phyloP scores from a whole-genome alignment of 371 early-diverging fungal species.

The Synchytrium microbalum region DNA sequence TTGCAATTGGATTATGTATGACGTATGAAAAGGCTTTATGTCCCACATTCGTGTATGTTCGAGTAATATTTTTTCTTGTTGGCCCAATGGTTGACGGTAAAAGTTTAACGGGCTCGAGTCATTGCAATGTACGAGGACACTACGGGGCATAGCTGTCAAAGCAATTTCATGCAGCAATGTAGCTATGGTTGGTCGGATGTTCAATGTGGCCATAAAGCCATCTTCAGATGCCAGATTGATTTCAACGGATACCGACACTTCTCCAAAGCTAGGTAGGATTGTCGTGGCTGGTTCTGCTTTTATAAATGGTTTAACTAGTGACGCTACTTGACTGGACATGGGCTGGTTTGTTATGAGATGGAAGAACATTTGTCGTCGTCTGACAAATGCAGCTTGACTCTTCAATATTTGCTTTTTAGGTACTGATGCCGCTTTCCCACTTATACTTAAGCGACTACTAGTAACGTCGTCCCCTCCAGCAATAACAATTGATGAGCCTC shows the following conservation, averaged over 20 bases:
- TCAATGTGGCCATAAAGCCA: constrained; percentile 44
- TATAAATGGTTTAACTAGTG: constrained; percentile 27
- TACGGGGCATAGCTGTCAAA: constrained; percentile 44
- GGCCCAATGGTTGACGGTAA: constrained; percentile 44
- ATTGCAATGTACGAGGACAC: constrained; percentile 42
- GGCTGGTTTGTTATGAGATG: constrained; percentile 36
- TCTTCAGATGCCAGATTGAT: constrained; percentile 43
- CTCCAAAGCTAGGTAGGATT: constrained; percentile 39
- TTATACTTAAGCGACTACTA: too few species aligned
- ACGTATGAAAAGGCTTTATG: constrained; percentile 37
- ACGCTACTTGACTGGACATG: constrained; percentile 36
- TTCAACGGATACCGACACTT: constrained; percentile 38
- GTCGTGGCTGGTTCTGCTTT: constrained; percentile 37
- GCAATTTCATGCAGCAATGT: constrained; percentile 39
- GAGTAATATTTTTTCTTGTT: constrained; percentile 35
- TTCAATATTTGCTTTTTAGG: constrained; percentile 5
- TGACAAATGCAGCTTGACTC: constrained; percentile 33
- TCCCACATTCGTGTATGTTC: constrained; percentile 48
- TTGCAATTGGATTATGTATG: constrained; percentile 29
- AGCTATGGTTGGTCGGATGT: constrained; percentile 35
- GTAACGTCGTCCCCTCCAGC: too few species aligned
- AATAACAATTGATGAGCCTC: too few species aligned
- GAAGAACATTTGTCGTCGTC: constrained; percentile 46
- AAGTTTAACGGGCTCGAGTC: constrained; percentile 47
- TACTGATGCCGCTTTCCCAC: too few species aligned